Evolutionary conservation across 352 stramenopile species (phyloP), one percentile per base, ranked within the genome.

Genomic region (Phytophthora hybrid): DNA sequence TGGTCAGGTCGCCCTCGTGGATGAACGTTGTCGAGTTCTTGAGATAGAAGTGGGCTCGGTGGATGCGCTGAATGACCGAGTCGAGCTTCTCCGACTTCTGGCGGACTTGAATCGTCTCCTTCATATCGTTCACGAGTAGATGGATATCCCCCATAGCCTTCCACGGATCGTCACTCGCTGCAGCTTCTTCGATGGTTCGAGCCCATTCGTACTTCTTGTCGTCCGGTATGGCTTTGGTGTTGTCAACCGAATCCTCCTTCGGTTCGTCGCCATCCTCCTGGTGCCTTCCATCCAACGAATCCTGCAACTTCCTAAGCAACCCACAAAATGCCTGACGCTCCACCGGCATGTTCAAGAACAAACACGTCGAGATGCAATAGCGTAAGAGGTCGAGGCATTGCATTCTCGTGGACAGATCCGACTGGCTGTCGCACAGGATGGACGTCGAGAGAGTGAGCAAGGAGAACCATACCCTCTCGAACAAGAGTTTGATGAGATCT

Each of bases 11-110:
- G 13, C 97, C 98, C 80, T 98, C 95, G 58, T 88, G 85, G 11
- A 99, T 86, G 79, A 99, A 99, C 11, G 90, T 90, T n/a, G 95
- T 92, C 29, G 95, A 91, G 74, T 98, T 95, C 65, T 99, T 98
- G 31, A 99, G 78, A 59, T 98, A 90, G 66, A 92, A 93, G 46
- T 93, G 78, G 54, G 92, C 94, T 39, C 97, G 95, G 47, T 97
- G 90, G 74, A 99, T 98, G 2, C 93, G 82, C 71, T 90, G 91
- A 49, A 96, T 84, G 39, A 98, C 87, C 32, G 84, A 93, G 49
- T 94, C 91, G 6, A 98, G 81, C 64, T 93, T 88, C 51, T 97
- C 90, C 0, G 86, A 92, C 31, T 83, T 87, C 64, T 94, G 85
- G 6, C 81, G 83, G n/a, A 91, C 69, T 75, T 97, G 88, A 57